A percentile compares a stretch with the other conserved stretches of the same genome.
Conservation (phyloP, 176 grass and related monocot species). For the Zea mays region DNA sequence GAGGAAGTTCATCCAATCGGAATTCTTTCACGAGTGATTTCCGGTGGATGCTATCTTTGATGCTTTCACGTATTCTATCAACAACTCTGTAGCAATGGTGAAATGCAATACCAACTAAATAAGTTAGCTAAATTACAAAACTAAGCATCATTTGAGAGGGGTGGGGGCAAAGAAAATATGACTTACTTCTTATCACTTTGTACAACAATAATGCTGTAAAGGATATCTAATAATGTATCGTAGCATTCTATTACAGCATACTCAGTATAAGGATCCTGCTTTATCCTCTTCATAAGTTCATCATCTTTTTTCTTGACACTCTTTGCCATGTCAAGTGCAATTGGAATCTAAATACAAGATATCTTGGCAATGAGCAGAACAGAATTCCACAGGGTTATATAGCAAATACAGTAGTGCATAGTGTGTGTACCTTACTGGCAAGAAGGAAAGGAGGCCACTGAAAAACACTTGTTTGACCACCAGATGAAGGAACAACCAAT, state of each 20-base stretch:
- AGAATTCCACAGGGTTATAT: background rate
- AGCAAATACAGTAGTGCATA: slow-evolving; percentile 13
- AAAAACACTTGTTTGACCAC: slow-evolving; percentile 48
- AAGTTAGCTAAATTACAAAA: slow-evolving; percentile 25
- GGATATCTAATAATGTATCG: slow-evolving; percentile 57
- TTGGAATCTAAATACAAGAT: slow-evolving; percentile 84
- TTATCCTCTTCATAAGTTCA: slow-evolving; percentile 70
- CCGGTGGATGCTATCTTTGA: slow-evolving; percentile 26
- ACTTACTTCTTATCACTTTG: slow-evolving; percentile 56
- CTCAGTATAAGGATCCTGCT: slow-evolving; percentile 62
- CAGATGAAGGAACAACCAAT: slow-evolving; percentile 79
- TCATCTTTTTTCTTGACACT: slow-evolving; percentile 74
- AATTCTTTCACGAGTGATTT: slow-evolving; percentile 50
- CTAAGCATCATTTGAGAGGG: background rate
- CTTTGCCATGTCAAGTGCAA: slow-evolving; percentile 85
- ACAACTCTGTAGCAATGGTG: slow-evolving; percentile 53
- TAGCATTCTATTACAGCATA: slow-evolving; percentile 82
- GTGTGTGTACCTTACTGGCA: slow-evolving; percentile 74
- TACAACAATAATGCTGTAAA: slow-evolving; percentile 54
- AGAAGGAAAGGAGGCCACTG: slow-evolving; percentile 98
- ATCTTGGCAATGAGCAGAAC: slow-evolving; percentile 8
- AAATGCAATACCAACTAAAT: slow-evolving; percentile 24
- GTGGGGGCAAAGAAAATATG: background rate
- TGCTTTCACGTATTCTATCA: slow-evolving; percentile 23
- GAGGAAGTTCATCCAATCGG: slow-evolving; percentile 74